Percentiles rank a stretch among this genome's conserved stretches.
Evolutionary conservation across 805 yeast genomes (phyloP).

Genomic region (Tetrapisispora fleetii): DNA sequence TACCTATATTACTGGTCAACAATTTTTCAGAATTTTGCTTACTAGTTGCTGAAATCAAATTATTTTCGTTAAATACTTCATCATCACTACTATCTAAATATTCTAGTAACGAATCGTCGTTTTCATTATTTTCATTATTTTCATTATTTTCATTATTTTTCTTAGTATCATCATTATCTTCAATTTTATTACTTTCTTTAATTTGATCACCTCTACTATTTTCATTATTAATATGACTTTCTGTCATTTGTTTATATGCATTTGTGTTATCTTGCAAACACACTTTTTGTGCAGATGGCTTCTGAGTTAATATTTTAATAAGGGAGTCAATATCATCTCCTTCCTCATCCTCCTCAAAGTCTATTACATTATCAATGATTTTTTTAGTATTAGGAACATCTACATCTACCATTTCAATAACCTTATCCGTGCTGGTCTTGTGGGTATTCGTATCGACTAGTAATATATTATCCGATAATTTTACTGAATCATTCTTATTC

Average conservation of each 20-base stretch:
- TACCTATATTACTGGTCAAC: background rate
- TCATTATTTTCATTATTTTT: background rate
- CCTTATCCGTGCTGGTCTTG: background rate
- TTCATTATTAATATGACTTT: too few relatives aligned
- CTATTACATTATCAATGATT: too few relatives aligned
- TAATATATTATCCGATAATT: background rate
- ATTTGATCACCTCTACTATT: too few relatives aligned
- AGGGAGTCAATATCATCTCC: slow-evolving; percentile 21
- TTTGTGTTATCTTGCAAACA: background rate
- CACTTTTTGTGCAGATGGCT: background rate
- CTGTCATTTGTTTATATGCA: too few relatives aligned
- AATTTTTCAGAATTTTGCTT: background rate
- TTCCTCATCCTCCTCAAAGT: background rate
- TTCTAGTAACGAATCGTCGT: slow-evolving; percentile 1
- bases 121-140: background rate
- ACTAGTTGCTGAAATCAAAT: too few relatives aligned
- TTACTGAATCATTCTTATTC: background rate
- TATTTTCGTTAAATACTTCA: background rate
- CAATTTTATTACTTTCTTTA: too few relatives aligned
- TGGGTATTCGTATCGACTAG: background rate
- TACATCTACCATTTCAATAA: too few relatives aligned
- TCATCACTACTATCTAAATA: background rate
- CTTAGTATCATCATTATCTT: too few relatives aligned
- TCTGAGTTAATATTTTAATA: slow-evolving; percentile 21
- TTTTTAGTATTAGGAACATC: background rate